Conservation (phyloP, 192 early-diverging fungal genomes). For the Linderina pennispora region DNA sequence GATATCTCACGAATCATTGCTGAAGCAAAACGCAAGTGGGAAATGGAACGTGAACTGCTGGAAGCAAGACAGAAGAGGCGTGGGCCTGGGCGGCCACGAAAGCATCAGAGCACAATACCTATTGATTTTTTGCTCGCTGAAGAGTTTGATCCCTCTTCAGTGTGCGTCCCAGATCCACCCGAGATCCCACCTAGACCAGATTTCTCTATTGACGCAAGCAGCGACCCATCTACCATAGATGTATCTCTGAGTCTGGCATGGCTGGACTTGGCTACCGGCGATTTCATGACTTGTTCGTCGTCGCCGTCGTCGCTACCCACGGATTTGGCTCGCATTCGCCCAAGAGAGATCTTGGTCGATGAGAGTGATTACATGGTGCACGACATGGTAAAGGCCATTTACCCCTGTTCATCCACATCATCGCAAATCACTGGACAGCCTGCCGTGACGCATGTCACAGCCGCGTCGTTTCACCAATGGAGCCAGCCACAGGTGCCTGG, state of each 20-base stretch:
- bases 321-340: conserved; percentile 77
- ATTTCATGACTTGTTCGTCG: conserved; percentile 66
- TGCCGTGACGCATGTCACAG: conserved; percentile 2
- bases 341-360: conserved; percentile 71
- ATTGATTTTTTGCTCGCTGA: not conserved
- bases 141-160: conserved; percentile 15
- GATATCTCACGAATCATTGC: not conserved
- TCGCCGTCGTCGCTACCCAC: conserved; percentile 45
- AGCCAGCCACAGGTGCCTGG: too few species aligned
- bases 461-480: conserved; percentile 3
- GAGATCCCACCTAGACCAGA: conserved; percentile 9
- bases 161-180: conserved; percentile 7
- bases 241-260: conserved; percentile 69
- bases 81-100: conserved; percentile 2
- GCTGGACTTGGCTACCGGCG: conserved; percentile 88
- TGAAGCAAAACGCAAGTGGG: conserved; percentile 5
- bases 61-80: not conserved
- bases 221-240: not conserved
- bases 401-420: not conserved
- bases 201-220: not conserved
- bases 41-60: not conserved
- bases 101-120: conserved; percentile 1
- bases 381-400: conserved; percentile 1
- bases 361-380: conserved; percentile 7
- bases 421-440: conserved; percentile 3